A percentile compares a stretch with the other conserved stretches of the same genome.
Evolutionary conservation across 257 asterid genomes (phyloP).

Genomic region (Primulina tabacum): DNA sequence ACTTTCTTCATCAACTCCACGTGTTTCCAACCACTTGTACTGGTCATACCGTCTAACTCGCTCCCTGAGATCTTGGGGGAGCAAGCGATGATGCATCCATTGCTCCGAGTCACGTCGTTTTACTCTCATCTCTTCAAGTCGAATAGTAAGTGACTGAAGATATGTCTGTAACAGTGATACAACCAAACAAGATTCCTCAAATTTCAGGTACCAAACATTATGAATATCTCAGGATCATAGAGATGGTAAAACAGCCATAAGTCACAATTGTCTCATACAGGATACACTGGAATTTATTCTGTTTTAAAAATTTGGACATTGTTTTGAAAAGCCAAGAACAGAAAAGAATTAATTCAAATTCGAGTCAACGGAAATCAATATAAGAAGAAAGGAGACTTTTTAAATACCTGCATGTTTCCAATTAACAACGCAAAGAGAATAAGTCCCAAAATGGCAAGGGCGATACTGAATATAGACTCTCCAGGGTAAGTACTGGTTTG

Average conservation of each 20-base stretch:
- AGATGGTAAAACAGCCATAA: background rate
- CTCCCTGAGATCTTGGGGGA: conserved; percentile 87
- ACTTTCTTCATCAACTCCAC: conserved; percentile 93
- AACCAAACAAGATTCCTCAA: conserved; percentile 1
- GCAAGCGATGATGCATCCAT: conserved; percentile 99
- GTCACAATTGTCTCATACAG: conserved; percentile 7
- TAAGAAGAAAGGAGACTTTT: background rate
- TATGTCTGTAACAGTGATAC: conserved; percentile 64
- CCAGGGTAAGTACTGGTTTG: conserved; percentile 94
- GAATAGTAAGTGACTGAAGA: conserved; percentile 93
- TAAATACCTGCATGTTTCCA: conserved; percentile 96
- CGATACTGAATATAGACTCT: conserved; percentile 92
- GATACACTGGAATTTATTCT: background rate
- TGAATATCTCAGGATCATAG: conserved; percentile 10
- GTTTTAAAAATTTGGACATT: background rate
- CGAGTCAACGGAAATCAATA: background rate
- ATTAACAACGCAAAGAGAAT: conserved; percentile 92
- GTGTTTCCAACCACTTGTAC: conserved; percentile 97
- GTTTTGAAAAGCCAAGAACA: background rate
- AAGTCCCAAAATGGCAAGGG: conserved; percentile 91
- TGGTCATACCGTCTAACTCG: conserved; percentile 96
- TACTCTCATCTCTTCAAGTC: conserved; percentile 99
- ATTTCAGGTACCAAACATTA: background rate
- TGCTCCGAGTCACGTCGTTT: conserved; percentile 99
- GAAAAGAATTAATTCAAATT: background rate